Conservation (phyloP, 2,329 filamentous ascomycete species). For the Stemphylium beticola region DNA sequence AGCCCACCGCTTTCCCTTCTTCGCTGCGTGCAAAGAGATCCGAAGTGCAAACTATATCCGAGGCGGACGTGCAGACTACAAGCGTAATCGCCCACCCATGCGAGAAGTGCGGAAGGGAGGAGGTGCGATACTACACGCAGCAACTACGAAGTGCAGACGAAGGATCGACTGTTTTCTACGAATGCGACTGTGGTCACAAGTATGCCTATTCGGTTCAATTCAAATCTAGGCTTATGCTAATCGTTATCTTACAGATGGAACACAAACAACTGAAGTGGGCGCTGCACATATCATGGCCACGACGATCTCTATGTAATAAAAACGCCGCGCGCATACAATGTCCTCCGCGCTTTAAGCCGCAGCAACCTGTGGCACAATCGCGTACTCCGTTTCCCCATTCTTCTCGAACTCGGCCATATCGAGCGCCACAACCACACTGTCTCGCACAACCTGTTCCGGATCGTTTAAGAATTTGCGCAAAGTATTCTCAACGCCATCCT, state of each 20-base stretch:
- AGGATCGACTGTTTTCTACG: slow-evolving; percentile 90
- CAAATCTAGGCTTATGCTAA: slow-evolving; percentile 22
- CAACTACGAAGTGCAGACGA: slow-evolving; percentile 94
- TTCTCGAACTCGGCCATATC: slow-evolving; percentile 99
- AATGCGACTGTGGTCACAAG: slow-evolving; percentile 85
- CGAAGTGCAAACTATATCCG: slow-evolving; percentile 81
- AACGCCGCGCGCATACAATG: slow-evolving; percentile 37
- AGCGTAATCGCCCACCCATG: slow-evolving; percentile 73
- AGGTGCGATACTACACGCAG: slow-evolving; percentile 83
- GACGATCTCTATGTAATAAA: slow-evolving; percentile 20
- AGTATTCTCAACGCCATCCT: slow-evolving; percentile 88
- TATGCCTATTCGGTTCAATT: slow-evolving; percentile 53
- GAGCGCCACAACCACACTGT: slow-evolving; percentile 92
- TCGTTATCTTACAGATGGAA: slow-evolving; percentile 53
- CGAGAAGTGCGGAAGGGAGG: slow-evolving; percentile 77
- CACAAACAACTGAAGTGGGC: slow-evolving; percentile 65
- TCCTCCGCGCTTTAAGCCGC: slow-evolving; percentile 25
- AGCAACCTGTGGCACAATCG: slow-evolving; percentile 71
- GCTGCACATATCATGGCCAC: slow-evolving; percentile 12
- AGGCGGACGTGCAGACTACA: slow-evolving; percentile 77
- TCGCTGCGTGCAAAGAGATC: slow-evolving; percentile 84
- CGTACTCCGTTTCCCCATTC: slow-evolving; percentile 87
- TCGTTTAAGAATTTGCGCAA: slow-evolving; percentile 86
- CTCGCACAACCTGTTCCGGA: slow-evolving; percentile 88
- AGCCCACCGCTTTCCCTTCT: slow-evolving; percentile 88